These are phyloP conservation scores for Yarrowia porcina DNA, from an alignment of 805 yeast species.

Conservation along the genomic window DNA sequence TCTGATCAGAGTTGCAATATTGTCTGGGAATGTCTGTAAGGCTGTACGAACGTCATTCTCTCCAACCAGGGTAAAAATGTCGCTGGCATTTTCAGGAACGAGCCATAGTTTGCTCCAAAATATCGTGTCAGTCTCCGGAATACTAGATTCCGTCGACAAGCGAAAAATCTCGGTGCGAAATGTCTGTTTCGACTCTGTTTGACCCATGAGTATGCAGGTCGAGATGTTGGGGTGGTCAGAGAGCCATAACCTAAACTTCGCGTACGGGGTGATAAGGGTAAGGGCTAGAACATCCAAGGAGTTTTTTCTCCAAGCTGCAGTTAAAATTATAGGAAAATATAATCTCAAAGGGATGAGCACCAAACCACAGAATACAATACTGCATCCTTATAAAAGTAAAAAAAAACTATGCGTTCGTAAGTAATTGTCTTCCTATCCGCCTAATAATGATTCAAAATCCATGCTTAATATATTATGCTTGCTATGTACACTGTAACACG, in stretches of 20 bases:
- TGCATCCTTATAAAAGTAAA: no score
- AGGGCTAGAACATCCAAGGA: background rate
- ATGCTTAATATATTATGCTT: constrained; percentile 4
- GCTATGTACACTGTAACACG: constrained; percentile 4
- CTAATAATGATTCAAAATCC: no score
- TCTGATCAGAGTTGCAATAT: background rate
- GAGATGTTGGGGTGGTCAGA: background rate
- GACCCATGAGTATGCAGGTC: background rate
- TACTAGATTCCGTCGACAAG: background rate
- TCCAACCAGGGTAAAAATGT: constrained; percentile 2
- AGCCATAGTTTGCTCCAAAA: constrained; percentile 21
- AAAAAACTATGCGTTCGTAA: no score
- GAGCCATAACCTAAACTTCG: background rate
- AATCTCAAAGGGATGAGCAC: no score
- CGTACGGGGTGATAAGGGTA: background rate
- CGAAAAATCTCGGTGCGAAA: constrained; percentile 23
- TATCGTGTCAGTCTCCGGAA: background rate
- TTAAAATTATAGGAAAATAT: no score
- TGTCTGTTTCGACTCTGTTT: constrained; percentile 23
- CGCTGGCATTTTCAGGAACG: constrained; percentile 4
- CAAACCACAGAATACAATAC: no score
- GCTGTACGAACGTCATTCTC: constrained; percentile 7
- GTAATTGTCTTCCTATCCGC: no score
- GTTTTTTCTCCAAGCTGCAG: no score
- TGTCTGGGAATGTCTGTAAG: background rate